Percentiles rank a stretch among this genome's conserved stretches.
These are phyloP conservation scores for Dispira parvispora DNA, from an alignment of 192 early-diverging fungal species.

Conservation along the genomic window DNA sequence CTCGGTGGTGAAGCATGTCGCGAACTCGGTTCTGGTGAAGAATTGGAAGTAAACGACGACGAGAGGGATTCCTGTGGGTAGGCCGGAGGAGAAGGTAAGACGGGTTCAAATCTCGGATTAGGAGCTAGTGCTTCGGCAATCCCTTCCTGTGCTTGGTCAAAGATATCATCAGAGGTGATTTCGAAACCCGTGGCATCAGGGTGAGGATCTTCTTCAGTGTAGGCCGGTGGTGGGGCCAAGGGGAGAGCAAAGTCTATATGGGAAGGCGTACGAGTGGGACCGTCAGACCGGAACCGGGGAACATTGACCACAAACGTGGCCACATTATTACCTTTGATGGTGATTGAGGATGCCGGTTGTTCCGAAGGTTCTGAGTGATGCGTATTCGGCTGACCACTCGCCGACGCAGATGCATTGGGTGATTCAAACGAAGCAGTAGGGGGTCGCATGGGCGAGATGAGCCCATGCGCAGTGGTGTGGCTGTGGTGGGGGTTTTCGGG, in stretches of 20 bases:
- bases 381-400: no score
- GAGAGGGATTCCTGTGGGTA: not conserved
- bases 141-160: slow-evolving; percentile 1
- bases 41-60: no score
- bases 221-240: slow-evolving; percentile 7
- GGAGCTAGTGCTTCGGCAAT: slow-evolving; percentile 1
- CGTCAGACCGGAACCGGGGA: not conserved
- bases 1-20: no score
- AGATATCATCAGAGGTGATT: slow-evolving; percentile 1
- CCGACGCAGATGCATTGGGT: not conserved
- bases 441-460: not conserved
- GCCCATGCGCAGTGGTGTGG: not conserved
- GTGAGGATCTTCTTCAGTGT: slow-evolving; percentile 6
- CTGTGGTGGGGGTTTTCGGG: not conserved
- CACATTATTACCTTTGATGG: slow-evolving; percentile 5
- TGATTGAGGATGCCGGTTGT: not conserved
- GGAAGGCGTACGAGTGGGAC: not conserved
- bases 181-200: not conserved
- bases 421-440: not conserved
- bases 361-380: not conserved
- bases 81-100: not conserved
- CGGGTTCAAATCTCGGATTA: not conserved
- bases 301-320: slow-evolving; percentile 8
- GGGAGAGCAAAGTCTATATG: slow-evolving; percentile 8
- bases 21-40: no score